These are phyloP conservation scores for Acorus gramineus DNA, from an alignment of 106 monocot genomes.

Conservation along the genomic window DNA sequence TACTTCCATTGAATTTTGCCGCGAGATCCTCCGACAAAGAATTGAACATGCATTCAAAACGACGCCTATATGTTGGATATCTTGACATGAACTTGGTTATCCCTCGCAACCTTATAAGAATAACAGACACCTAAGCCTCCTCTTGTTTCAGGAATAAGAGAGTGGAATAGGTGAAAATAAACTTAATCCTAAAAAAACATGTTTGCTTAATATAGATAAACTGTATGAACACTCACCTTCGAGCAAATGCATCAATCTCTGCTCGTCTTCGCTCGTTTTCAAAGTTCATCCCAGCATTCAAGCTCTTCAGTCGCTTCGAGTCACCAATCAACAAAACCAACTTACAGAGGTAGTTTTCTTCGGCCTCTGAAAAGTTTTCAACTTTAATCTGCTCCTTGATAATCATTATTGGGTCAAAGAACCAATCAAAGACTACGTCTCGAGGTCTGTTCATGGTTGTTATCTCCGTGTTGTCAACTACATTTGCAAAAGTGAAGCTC, in stretches of 20 bases:
- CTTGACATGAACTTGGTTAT: constrained; percentile 93
- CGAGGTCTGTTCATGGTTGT: constrained; percentile 64
- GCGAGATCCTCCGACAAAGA: constrained; percentile 63
- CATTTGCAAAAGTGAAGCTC: too few relatives aligned
- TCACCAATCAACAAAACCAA: constrained; percentile 59
- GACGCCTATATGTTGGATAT: constrained; percentile 62
- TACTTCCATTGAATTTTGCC: constrained; percentile 35
- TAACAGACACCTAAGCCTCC: too few relatives aligned
- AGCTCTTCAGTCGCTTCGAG: constrained; percentile 25
- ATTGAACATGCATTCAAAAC: constrained; percentile 57
- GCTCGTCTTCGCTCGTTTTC: constrained; percentile 43
- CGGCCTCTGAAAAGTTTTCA: constrained; percentile 55
- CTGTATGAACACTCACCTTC: constrained; percentile 36
- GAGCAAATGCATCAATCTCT: constrained; percentile 72
- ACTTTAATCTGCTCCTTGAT: constrained; percentile 80
- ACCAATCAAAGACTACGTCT: constrained; percentile 72
- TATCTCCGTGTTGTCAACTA: constrained; percentile 45
- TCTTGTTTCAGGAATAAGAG: too few relatives aligned
- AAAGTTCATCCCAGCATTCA: constrained; percentile 9
- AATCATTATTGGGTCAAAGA: constrained; percentile 83
- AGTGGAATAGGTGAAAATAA: too few relatives aligned
- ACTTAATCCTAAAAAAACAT: too few relatives aligned
- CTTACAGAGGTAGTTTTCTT: constrained; percentile 61
- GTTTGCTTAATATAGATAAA: too few relatives aligned
- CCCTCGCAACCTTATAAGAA: constrained; percentile 39